These are phyloP conservation scores for Hypoxylon cercidicola DNA, from an alignment of 495 filamentous ascomycete species.

Conservation along the genomic window DNA sequence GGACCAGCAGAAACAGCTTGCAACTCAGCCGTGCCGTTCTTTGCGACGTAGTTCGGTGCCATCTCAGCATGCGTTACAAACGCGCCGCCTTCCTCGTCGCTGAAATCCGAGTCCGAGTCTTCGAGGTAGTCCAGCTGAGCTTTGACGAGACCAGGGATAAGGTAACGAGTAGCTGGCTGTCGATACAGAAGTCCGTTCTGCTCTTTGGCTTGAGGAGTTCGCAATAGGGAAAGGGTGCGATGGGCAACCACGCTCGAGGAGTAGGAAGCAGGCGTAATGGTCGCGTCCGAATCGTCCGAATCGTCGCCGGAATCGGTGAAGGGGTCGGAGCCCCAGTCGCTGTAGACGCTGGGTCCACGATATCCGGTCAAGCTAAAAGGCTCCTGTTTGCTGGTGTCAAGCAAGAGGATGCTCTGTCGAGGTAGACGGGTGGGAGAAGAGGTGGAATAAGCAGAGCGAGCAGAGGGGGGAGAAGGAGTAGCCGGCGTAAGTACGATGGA, in stretches of 20 bases:
- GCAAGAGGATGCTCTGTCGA: too few relatives aligned
- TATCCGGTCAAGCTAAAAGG: too few relatives aligned
- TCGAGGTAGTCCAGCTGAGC: too few relatives aligned
- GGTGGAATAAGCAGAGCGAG: neutral
- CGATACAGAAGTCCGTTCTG: too few relatives aligned
- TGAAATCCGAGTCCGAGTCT: neutral
- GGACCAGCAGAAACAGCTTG: constrained; percentile 40
- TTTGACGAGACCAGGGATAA: too few relatives aligned
- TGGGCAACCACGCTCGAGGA: neutral
- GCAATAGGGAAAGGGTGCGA: neutral
- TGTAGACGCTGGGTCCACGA: too few relatives aligned
- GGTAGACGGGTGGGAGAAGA: too few relatives aligned
- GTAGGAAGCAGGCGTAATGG: constrained; percentile 18
- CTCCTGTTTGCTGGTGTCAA: too few relatives aligned
- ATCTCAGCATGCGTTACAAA: constrained; percentile 8
- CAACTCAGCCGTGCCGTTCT: constrained; percentile 26
- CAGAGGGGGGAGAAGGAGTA: neutral
- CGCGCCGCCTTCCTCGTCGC: neutral
- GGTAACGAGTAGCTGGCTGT: too few relatives aligned
- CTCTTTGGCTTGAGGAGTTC: too few relatives aligned
- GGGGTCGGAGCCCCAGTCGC: neutral
- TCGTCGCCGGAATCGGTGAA: neutral
- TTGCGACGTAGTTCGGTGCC: constrained; percentile 28
- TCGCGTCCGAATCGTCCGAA: constrained; percentile 19
- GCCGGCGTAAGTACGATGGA: neutral